A percentile compares a stretch with the other conserved stretches of the same genome.
Conservation (phyloP, 139 green algal species). For the Penium margaritaceum region DNA sequence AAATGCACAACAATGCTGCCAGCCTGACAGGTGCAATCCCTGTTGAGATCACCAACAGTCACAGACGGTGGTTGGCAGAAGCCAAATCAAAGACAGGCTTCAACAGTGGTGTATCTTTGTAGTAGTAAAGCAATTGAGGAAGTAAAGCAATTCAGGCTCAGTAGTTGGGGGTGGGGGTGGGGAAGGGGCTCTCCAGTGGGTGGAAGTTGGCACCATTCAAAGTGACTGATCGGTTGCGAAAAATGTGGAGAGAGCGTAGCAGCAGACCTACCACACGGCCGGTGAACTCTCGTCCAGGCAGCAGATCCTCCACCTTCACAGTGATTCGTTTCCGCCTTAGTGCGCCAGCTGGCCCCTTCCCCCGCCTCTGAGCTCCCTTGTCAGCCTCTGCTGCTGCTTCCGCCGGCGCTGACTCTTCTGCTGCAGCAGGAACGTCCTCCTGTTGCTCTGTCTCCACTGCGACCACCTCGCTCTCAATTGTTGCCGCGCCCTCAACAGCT, state of each 20-base stretch:
- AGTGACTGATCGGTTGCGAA: not conserved
- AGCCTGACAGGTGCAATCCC: no score
- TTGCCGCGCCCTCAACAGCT: no score
- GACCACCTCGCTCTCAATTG: no score
- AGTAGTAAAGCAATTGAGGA: not conserved
- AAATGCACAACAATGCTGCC: no score
- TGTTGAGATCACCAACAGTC: not conserved
- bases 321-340: conserved; percentile 25
- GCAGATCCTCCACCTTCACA: conserved; percentile 35
- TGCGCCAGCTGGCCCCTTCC: conserved; percentile 3
- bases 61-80: not conserved
- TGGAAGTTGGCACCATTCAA: not conserved
- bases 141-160: no score
- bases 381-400: no score
- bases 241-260: not conserved
- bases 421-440: no score
- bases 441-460: no score
- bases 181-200: not conserved
- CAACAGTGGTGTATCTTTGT: not conserved
- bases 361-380: no score
- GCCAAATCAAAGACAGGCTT: not conserved
- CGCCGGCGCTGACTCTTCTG: no score
- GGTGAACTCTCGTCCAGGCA: conserved; percentile 14
- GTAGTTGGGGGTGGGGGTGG: no score
- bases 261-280: conserved; percentile 36